Percentiles rank a stretch among this genome's conserved stretches.
Conservation (phyloP, 495 filamentous ascomycete species). For the Talaromyces wortmannii region DNA sequence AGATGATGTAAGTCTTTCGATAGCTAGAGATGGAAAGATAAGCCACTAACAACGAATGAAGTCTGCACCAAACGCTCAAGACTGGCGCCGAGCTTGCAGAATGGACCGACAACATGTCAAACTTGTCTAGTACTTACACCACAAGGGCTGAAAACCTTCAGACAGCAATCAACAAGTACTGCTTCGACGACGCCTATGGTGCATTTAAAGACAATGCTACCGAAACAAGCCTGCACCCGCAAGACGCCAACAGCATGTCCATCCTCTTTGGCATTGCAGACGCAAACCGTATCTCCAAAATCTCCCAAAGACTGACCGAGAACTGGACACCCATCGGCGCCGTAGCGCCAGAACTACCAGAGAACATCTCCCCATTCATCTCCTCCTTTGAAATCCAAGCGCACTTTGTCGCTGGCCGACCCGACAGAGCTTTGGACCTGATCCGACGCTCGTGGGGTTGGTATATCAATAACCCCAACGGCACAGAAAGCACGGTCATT, state of each 20-base stretch:
- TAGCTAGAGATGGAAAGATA: background rate
- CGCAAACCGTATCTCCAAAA: slow-evolving; percentile 18
- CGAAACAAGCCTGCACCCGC: slow-evolving; percentile 36
- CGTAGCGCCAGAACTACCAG: slow-evolving; percentile 48
- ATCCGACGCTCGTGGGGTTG: slow-evolving; percentile 54
- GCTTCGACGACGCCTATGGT: slow-evolving; percentile 43
- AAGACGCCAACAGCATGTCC: slow-evolving; percentile 48
- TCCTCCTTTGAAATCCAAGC: slow-evolving; percentile 55
- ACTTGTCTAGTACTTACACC: slow-evolving; percentile 35
- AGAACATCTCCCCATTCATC: slow-evolving; percentile 55
- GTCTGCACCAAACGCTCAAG: slow-evolving; percentile 42
- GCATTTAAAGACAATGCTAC: slow-evolving; percentile 53
- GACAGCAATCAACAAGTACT: slow-evolving; percentile 36
- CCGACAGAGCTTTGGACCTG: slow-evolving; percentile 45
- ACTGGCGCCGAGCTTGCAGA: slow-evolving; percentile 42
- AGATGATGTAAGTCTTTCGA: slow-evolving; percentile 38
- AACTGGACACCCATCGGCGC: slow-evolving; percentile 56
- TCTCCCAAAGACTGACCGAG: slow-evolving; percentile 38
- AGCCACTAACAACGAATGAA: slow-evolving; percentile 9
- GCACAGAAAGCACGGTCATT: slow-evolving; percentile 54
- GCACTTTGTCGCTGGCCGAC: slow-evolving; percentile 40
- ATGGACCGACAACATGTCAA: slow-evolving; percentile 40
- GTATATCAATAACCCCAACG: slow-evolving; percentile 53
- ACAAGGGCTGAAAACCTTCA: slow-evolving; percentile 28
- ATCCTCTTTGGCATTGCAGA: slow-evolving; percentile 30